Percentiles rank a stretch among this genome's conserved stretches.
phyloP scores from a whole-genome alignment of 1,284 basidiomycete genomes.

The Cystobasidiaceae sp. region DNA sequence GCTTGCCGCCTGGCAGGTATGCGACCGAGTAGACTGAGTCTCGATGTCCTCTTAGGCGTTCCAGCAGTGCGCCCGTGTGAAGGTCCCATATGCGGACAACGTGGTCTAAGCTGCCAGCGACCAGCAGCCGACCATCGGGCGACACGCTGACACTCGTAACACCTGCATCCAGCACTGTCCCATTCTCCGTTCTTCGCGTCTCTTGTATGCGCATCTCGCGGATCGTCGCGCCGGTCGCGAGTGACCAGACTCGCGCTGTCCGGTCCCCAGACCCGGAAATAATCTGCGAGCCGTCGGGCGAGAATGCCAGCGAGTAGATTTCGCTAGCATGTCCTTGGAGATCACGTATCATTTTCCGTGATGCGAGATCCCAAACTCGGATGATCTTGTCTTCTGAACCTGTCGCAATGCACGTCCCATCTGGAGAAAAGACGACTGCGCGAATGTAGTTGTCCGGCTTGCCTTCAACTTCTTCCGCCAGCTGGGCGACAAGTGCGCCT shows the following conservation, averaged over 20 bases:
- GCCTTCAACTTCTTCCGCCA: constrained; percentile 60
- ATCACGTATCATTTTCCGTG: constrained; percentile 63
- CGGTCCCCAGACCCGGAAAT: constrained; percentile 86
- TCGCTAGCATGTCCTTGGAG: constrained; percentile 83
- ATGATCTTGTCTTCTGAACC: constrained; percentile 79
- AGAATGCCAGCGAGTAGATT: constrained; percentile 86
- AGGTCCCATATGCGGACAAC: constrained; percentile 84
- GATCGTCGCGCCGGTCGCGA: constrained; percentile 57
- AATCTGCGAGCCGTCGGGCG: constrained; percentile 69
- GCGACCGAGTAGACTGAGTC: constrained; percentile 78
- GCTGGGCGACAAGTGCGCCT: constrained; percentile 69
- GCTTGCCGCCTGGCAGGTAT: constrained; percentile 77
- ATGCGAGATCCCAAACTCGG: constrained; percentile 78
- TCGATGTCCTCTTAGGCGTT: constrained; percentile 70
- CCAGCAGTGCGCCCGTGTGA: constrained; percentile 62
- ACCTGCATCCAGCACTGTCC: constrained; percentile 58
- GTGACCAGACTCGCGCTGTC: constrained; percentile 84
- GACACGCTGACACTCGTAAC: constrained; percentile 76
- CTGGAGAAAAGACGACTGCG: constrained; percentile 76
- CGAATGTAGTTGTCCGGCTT: constrained; percentile 71
- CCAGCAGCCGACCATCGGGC: constrained; percentile 71
- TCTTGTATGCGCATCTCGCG: constrained; percentile 50
- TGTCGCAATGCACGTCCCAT: constrained; percentile 72
- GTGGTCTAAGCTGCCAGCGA: constrained; percentile 76
- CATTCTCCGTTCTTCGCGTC: constrained; percentile 1